These are phyloP conservation scores for Trichoderma sp. DNA, from an alignment of 2,329 filamentous ascomycete species.

Conservation along the genomic window DNA sequence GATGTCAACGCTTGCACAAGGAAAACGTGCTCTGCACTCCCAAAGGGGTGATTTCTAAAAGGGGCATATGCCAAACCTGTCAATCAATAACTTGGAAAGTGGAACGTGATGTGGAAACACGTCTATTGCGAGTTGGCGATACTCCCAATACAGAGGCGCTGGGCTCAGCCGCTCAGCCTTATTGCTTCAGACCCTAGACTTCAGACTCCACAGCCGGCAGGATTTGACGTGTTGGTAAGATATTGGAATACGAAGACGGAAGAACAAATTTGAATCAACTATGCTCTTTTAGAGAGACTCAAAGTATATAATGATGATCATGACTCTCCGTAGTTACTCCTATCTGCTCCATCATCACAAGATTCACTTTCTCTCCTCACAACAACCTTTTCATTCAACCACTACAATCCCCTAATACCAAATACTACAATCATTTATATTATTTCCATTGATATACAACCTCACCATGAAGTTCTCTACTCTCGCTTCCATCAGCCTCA, in stretches of 20 bases:
- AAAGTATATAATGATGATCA: background rate
- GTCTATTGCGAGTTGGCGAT: background rate
- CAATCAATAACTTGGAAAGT: background rate
- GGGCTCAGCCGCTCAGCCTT: constrained; percentile 8
- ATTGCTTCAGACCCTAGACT: background rate
- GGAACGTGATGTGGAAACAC: background rate
- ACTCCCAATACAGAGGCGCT: background rate
- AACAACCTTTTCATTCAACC: background rate
- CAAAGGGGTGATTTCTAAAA: background rate
- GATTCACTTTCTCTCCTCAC: background rate
- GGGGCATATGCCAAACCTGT: background rate
- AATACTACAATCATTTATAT: background rate
- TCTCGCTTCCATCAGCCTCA: constrained; percentile 7
- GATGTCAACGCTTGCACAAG: background rate
- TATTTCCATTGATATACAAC: background rate
- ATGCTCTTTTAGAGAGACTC: background rate
- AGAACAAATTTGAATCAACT: background rate
- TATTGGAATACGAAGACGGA: background rate
- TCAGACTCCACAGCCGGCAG: background rate
- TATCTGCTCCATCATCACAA: background rate
- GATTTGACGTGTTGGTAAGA: background rate
- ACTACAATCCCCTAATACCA: background rate
- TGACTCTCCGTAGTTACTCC: background rate
- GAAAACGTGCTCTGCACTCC: background rate
- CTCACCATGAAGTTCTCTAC: constrained; percentile 10